Evolutionary conservation across 2,329 filamentous ascomycete species (phyloP).

Genomic region (Aspergillus hortae): DNA sequence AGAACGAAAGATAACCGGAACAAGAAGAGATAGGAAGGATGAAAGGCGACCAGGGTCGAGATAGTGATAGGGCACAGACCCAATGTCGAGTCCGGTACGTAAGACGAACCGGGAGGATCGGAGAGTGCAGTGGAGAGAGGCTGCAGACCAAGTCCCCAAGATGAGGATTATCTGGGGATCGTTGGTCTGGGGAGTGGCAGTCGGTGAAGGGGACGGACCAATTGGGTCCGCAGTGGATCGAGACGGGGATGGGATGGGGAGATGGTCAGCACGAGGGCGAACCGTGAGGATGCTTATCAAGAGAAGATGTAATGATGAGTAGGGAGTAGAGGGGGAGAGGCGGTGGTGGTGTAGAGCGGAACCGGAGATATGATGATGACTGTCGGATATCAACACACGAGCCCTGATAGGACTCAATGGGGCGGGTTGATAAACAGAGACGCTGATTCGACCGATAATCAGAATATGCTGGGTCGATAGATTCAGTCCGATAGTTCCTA

Average conservation of each 20-base stretch:
- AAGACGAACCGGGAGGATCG: constrained; percentile 11
- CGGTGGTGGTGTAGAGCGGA: constrained; percentile 13
- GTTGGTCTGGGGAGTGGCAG: neutral
- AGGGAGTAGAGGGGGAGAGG: neutral
- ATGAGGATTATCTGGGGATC: constrained; percentile 11
- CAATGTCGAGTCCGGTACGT: constrained; percentile 14
- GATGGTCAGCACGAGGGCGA: constrained; percentile 13
- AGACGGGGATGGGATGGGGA: neutral
- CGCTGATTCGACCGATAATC: constrained; percentile 1
- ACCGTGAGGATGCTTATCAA: constrained; percentile 26
- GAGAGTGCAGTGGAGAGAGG: neutral
- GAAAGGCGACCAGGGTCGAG: neutral
- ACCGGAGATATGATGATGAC: constrained; percentile 10
- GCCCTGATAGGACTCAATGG: neutral
- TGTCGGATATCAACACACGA: constrained; percentile 4
- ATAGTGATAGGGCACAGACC: constrained; percentile 2
- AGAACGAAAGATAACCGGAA: neutral
- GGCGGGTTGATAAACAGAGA: neutral
- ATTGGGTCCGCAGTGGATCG: neutral
- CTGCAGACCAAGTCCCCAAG: constrained; percentile 11
- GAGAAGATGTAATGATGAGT: neutral
- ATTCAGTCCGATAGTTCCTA: too few relatives aligned
- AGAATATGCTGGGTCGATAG: too few relatives aligned
- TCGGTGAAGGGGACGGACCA: neutral
- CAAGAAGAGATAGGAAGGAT: constrained; percentile 8